Evolutionary conservation across 139 green algal genomes (phyloP), one percentile per base, ranked within the genome.

Genomic region (Volvox reticuliferus): DNA sequence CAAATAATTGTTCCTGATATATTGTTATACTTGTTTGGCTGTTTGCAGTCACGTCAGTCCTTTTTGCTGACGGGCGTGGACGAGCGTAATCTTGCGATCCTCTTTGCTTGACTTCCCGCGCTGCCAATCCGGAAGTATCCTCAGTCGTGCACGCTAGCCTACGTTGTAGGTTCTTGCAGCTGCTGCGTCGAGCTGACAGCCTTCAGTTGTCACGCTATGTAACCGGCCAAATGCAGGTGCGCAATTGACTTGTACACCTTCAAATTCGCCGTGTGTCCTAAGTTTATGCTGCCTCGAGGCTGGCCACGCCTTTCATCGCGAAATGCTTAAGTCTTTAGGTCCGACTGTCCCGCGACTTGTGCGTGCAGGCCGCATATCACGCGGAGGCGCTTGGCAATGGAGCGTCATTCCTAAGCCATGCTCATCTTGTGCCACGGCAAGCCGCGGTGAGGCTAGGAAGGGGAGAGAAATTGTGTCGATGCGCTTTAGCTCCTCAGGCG

Each of bases 381-480:
- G 78, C 37, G 14, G 78, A 84, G 78, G 36, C 36, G 9, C 75
- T 81, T 81, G 75, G 75, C 17, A 26, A n/a, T 81, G 75, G 75
- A 35, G 26, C 75, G 1, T 33, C 78, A 24, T 84, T 33, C 13
- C 65, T 79, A 24, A 73, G 50, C 28, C 79, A 86, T 22, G 65
- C 63, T 37, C 82, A 88, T 24, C 82, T 88, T 21, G 1, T 88
- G 32, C 63, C 63, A 63, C 82, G 63, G 33, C 21, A 30, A 65
- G 82, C 55, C 3, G 33, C 63, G 62, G 82, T 88, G 67, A 16
- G 68, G 79, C 0, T 69, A 6, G 21, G 20, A 75, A 75, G 67
- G 67, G 22, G 67, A 32, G 67, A 12, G 22, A 75, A 75, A 26
- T 32, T 28, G 67, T 28, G 22, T 75, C 22, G 22, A 75, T 75